A percentile compares a stretch with the other conserved stretches of the same genome.
These are phyloP conservation scores for Lentinus tigrinus DNA, from an alignment of 768 basidiomycete species.

Conservation along the genomic window DNA sequence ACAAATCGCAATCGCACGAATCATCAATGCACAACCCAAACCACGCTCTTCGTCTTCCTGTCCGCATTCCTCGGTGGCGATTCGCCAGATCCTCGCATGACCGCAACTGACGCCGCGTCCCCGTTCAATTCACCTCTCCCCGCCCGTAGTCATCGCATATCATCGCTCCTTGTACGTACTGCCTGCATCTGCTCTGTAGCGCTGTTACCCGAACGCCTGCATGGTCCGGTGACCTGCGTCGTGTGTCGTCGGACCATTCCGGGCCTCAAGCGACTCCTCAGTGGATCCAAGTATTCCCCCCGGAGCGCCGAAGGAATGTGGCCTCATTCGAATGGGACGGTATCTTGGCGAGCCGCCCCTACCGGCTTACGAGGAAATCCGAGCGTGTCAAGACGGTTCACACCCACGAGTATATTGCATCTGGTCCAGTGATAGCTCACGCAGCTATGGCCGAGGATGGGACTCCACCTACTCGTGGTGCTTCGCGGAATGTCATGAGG, in stretches of 20 bases:
- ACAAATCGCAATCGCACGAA: slow-evolving; percentile 13
- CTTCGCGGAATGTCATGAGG: background rate
- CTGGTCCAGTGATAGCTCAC: slow-evolving; percentile 2
- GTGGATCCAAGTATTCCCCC: background rate
- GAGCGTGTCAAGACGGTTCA: background rate
- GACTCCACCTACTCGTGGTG: background rate
- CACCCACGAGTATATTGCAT: slow-evolving; percentile 1
- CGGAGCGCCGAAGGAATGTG: slow-evolving; percentile 3
- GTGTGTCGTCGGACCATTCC: background rate
- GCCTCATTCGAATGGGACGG: background rate
- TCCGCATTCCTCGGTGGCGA: background rate
- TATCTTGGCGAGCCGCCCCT: background rate
- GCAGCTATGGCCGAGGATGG: background rate
- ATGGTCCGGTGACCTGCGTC: background rate
- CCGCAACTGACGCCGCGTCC: background rate
- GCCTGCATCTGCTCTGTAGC: slow-evolving; percentile 12
- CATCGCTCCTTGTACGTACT: slow-evolving; percentile 8
- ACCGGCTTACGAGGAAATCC: background rate
- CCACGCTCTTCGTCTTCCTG: background rate
- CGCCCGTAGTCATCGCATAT: background rate
- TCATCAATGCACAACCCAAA: background rate
- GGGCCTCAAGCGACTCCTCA: background rate
- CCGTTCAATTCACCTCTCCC: background rate
- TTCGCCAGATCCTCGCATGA: slow-evolving; percentile 11
- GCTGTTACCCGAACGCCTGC: slow-evolving; percentile 8